Percentiles rank a stretch among this genome's conserved stretches.
phyloP scores from a whole-genome alignment of 345 rosid genomes.

The Salix suchowensis region DNA sequence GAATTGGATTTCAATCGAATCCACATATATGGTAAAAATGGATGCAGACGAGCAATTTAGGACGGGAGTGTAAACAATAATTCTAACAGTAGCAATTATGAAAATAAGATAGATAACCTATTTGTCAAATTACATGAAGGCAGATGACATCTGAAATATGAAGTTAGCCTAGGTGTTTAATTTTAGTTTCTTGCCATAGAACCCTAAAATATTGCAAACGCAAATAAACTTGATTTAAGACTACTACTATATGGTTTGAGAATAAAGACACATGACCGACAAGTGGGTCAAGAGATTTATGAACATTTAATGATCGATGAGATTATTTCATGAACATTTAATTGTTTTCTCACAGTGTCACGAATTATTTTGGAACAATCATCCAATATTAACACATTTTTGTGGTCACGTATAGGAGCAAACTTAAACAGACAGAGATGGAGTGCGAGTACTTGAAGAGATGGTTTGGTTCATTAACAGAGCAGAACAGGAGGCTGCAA shows the following conservation, averaged over 20 bases:
- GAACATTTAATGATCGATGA: constrained; percentile 28
- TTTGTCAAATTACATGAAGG: not conserved
- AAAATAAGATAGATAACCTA: not conserved
- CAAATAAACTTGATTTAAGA: not conserved
- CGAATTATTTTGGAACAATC: not conserved
- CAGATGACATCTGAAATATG: not conserved
- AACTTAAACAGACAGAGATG: constrained; percentile 91
- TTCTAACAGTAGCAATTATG: not conserved
- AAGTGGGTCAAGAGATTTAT: constrained; percentile 21
- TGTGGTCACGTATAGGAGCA: constrained; percentile 50
- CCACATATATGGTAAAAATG: not conserved
- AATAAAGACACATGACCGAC: constrained; percentile 26
- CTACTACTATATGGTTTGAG: not conserved
- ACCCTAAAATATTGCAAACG: not conserved
- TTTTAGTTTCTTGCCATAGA: not conserved
- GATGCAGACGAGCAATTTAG: not conserved
- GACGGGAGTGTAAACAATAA: too few species aligned
- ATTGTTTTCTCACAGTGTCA: not conserved
- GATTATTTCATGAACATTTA: constrained; percentile 25
- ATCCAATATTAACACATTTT: not conserved
- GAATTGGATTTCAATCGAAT: not conserved
- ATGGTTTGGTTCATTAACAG: constrained; percentile 88
- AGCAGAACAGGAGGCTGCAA: constrained; percentile 83
- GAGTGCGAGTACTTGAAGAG: constrained; percentile 91
- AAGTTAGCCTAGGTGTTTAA: too few species aligned